phyloP scores from a whole-genome alignment of 1,284 basidiomycete genomes.

The Marasmius sp. region DNA sequence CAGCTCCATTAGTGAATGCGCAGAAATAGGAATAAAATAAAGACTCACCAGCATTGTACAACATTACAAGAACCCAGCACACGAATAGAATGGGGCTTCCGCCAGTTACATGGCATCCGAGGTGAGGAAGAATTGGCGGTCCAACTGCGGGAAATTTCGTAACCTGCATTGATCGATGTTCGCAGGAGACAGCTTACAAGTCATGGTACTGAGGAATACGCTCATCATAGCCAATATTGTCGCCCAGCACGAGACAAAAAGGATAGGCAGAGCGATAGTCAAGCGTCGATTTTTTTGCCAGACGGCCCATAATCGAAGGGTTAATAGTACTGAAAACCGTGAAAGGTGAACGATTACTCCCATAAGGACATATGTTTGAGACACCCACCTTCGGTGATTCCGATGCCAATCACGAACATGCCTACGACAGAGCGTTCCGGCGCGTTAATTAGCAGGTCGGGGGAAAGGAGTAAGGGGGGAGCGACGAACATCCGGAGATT shows the following conservation, averaged over 20 bases:
- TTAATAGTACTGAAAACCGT: constrained; percentile 1
- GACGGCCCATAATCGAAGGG: constrained; percentile 5
- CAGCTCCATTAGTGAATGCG: neutral
- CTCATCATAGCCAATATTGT: constrained; percentile 1
- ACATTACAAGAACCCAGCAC: constrained; percentile 8
- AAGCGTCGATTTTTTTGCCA: neutral
- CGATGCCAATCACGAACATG: constrained; percentile 7
- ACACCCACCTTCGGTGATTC: constrained; percentile 3
- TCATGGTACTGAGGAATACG: constrained; percentile 6
- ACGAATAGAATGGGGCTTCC: constrained; percentile 6
- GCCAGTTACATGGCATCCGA: constrained; percentile 4
- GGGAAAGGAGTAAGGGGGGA: neutral
- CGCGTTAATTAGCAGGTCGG: neutral
- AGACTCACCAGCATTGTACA: constrained; percentile 6
- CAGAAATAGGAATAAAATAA: neutral
- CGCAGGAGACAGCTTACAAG: neutral
- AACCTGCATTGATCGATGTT: neutral
- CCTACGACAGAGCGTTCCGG: neutral
- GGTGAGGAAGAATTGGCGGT: neutral
- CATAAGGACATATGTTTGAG: neutral
- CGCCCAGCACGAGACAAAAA: constrained; percentile 2
- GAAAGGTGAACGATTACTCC: neutral
- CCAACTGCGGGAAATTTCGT: neutral
- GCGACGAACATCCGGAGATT: constrained; percentile 3
- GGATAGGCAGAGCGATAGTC: constrained; percentile 1